Conservation (phyloP, 352 stramenopile genomes). For the Phytophthora macrochlamydospora region DNA sequence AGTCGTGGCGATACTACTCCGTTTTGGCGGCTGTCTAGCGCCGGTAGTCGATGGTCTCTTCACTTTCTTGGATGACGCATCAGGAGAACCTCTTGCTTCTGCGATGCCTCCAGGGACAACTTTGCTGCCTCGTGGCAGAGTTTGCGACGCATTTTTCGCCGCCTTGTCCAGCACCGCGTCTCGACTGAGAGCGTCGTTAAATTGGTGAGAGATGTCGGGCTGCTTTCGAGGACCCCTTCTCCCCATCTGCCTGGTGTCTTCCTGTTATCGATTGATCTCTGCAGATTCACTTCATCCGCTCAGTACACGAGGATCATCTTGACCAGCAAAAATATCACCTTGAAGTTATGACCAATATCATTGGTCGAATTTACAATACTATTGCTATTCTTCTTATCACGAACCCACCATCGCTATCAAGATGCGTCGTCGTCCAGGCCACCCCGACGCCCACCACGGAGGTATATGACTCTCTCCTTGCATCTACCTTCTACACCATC, state of each 20-base stretch:
- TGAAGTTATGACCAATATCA: not conserved
- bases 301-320: too few relatives aligned
- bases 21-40: constrained; percentile 7
- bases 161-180: constrained; percentile 14
- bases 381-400: not conserved
- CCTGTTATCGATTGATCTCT: too few relatives aligned
- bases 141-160: not conserved
- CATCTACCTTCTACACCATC: constrained; percentile 1
- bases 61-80: not conserved
- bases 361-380: not conserved
- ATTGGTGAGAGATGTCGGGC: constrained; percentile 21
- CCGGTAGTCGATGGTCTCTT: not conserved
- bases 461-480: constrained; percentile 14
- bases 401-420: constrained; percentile 2
- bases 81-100: constrained; percentile 3
- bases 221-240: constrained; percentile 9
- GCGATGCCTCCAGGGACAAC: constrained; percentile 5
- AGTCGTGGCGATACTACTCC: constrained; percentile 2
- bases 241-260: not conserved
- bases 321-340: not conserved
- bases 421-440: constrained; percentile 40
- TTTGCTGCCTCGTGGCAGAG: constrained; percentile 17
- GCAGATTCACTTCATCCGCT: too few relatives aligned
- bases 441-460: constrained; percentile 19
- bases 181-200: constrained; percentile 37